phyloP scores from a whole-genome alignment of 495 filamentous ascomycete species.

The Lichina pygmaea region DNA sequence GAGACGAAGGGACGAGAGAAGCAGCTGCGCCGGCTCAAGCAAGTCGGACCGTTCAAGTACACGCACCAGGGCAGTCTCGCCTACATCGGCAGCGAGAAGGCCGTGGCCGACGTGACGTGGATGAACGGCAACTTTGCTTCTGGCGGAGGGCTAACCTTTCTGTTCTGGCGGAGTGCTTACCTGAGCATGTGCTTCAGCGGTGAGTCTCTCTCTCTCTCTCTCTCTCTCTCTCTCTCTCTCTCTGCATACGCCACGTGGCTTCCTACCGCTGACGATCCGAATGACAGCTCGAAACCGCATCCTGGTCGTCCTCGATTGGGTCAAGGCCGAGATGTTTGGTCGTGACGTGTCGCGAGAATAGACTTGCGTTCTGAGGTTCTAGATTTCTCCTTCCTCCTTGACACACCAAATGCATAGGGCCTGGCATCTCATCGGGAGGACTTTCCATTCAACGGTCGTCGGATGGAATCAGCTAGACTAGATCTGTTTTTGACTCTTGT shows the following conservation, averaged over 20 bases:
- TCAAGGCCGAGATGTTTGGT: slow-evolving; percentile 85
- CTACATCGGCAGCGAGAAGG: slow-evolving; percentile 95
- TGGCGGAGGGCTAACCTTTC: slow-evolving; percentile 53
- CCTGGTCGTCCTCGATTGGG: slow-evolving; percentile 79
- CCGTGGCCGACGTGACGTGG: slow-evolving; percentile 94
- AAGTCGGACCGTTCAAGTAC: slow-evolving; percentile 92
- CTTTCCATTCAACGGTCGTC: too few relatives aligned
- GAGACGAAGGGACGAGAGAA: slow-evolving; percentile 70
- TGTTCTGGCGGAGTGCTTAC: slow-evolving; percentile 96
- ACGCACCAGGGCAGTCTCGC: slow-evolving; percentile 87
- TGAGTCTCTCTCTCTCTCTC: slow-evolving; percentile 20
- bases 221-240: neutral
- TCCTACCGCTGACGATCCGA: too few relatives aligned
- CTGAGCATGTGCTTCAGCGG: slow-evolving; percentile 99
- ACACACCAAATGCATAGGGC: too few relatives aligned
- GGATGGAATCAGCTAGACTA: too few relatives aligned
- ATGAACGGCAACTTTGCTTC: slow-evolving; percentile 84
- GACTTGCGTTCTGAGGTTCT: slow-evolving; percentile 1
- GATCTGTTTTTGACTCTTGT: too few relatives aligned
- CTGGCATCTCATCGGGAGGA: too few relatives aligned
- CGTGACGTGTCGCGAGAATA: slow-evolving; percentile 90
- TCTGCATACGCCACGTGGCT: too few relatives aligned
- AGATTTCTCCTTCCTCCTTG: neutral
- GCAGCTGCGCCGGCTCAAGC: slow-evolving; percentile 65
- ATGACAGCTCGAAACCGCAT: slow-evolving; percentile 59